Percentiles rank a stretch among this genome's conserved stretches.
Conservation (phyloP, 306 rosid genomes). For the Luffa acutangula region DNA sequence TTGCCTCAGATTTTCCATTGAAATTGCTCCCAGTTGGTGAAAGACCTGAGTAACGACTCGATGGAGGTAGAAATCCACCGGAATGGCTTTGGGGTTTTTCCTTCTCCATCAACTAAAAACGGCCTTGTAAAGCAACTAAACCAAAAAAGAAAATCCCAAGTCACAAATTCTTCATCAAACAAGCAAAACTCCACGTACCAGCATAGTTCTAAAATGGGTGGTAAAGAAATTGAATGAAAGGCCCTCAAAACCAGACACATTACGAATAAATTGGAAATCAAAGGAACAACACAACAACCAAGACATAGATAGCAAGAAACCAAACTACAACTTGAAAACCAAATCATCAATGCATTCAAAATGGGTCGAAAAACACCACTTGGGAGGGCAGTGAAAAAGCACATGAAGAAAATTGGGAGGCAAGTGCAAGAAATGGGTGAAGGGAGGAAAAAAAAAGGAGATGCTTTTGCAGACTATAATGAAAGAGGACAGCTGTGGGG, state of each 20-base stretch:
- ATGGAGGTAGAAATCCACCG: conserved; percentile 65
- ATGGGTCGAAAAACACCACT: not conserved
- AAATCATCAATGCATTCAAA: not conserved
- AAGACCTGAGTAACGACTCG: conserved; percentile 52
- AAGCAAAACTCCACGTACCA: not conserved
- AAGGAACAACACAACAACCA: not conserved
- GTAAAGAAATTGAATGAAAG: not conserved
- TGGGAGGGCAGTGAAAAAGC: not conserved
- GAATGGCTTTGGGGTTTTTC: conserved; percentile 52
- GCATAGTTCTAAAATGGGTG: not conserved
- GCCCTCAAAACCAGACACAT: not conserved
- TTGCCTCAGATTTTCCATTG: conserved; percentile 59
- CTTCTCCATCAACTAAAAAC: conserved; percentile 44
- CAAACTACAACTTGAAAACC: not conserved
- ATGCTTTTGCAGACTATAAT: not conserved
- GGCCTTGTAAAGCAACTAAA: not conserved
- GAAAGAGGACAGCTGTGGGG: not conserved
- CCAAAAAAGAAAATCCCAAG: not conserved
- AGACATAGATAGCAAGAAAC: not conserved
- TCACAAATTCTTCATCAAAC: not conserved
- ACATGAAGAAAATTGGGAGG: not conserved
- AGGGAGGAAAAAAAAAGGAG: not conserved
- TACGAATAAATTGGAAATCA: not conserved
- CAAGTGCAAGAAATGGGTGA: not conserved
- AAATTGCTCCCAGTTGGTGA: conserved; percentile 34